Conservation (phyloP, 2,329 filamentous ascomycete genomes). For the Sclerotinia borealis region DNA sequence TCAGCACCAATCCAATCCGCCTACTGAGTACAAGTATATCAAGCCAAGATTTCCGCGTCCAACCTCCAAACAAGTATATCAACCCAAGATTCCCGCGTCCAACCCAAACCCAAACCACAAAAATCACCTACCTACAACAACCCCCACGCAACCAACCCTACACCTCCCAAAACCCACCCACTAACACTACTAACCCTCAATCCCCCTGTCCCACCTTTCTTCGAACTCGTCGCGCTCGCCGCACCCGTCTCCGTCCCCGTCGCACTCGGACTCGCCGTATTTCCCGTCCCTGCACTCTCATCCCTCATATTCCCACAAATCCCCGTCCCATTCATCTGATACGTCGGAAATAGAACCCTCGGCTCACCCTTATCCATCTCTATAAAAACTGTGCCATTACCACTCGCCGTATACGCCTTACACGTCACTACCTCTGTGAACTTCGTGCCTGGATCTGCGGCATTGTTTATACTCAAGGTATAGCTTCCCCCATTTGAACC, state of each 20-base stretch:
- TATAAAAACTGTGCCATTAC: slow-evolving; percentile 1
- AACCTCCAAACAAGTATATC: too few species aligned
- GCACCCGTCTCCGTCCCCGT: neutral
- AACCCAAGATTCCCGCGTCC: too few species aligned
- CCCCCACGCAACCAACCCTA: neutral
- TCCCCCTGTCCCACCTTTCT: neutral
- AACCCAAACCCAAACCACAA: neutral
- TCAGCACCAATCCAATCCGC: too few species aligned
- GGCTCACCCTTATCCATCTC: slow-evolving; percentile 2
- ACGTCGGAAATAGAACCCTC: slow-evolving; percentile 1
- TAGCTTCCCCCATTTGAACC: slow-evolving; percentile 24
- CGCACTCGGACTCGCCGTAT: neutral
- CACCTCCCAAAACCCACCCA: neutral
- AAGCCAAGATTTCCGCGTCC: too few species aligned
- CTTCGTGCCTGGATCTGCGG: slow-evolving; percentile 11
- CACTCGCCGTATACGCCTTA: neutral
- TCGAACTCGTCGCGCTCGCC: neutral
- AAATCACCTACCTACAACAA: neutral
- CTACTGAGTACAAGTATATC: too few species aligned
- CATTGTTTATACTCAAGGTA: slow-evolving; percentile 3
- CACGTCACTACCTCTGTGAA: slow-evolving; percentile 17
- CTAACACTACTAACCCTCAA: neutral
- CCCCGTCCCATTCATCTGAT: neutral
- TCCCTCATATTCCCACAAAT: neutral
- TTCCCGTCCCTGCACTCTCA: neutral